Evolutionary conservation across 139 green algal genomes (phyloP).

Genomic region (Asterochloris sp.): DNA sequence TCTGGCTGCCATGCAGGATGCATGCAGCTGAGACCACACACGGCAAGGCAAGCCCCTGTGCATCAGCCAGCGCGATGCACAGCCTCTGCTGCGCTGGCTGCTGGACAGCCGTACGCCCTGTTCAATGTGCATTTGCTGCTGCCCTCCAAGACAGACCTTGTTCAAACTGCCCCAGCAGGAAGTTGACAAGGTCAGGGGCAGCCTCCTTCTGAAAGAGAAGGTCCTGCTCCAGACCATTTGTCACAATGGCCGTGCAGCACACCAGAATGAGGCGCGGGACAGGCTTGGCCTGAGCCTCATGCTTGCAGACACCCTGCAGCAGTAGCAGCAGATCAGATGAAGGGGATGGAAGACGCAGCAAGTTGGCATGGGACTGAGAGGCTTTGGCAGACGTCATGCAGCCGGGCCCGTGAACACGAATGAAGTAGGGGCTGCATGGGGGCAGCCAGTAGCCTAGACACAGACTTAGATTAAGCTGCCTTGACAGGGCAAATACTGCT

Average conservation of each 20-base stretch:
- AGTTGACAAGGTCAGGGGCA: constrained; percentile 24
- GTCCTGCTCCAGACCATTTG: constrained; percentile 9
- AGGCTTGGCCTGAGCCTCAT: constrained; percentile 12
- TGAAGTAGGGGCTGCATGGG: too few relatives aligned
- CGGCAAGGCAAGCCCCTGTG: too few relatives aligned
- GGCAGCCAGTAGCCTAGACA: too few relatives aligned
- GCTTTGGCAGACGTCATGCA: too few relatives aligned
- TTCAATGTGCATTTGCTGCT: too few relatives aligned
- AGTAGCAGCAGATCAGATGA: not conserved
- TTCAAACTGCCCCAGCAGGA: constrained; percentile 23
- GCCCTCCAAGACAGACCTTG: constrained; percentile 1
- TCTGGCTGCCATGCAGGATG: not conserved
- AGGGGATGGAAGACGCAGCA: not conserved
- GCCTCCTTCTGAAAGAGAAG: constrained; percentile 25
- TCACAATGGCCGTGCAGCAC: constrained; percentile 15
- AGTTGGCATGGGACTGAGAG: too few relatives aligned
- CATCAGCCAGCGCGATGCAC: too few relatives aligned
- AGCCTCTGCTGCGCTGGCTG: too few relatives aligned
- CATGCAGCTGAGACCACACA: not conserved
- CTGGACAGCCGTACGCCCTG: too few relatives aligned
- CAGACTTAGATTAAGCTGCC: too few relatives aligned
- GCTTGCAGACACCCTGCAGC: constrained; percentile 21
- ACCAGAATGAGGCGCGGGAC: constrained; percentile 25
- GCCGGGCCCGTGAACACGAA: too few relatives aligned
- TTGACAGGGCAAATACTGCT: too few relatives aligned